phyloP scores from a whole-genome alignment of 2,329 filamentous ascomycete genomes.

The Dryadomyces sulphureus region DNA sequence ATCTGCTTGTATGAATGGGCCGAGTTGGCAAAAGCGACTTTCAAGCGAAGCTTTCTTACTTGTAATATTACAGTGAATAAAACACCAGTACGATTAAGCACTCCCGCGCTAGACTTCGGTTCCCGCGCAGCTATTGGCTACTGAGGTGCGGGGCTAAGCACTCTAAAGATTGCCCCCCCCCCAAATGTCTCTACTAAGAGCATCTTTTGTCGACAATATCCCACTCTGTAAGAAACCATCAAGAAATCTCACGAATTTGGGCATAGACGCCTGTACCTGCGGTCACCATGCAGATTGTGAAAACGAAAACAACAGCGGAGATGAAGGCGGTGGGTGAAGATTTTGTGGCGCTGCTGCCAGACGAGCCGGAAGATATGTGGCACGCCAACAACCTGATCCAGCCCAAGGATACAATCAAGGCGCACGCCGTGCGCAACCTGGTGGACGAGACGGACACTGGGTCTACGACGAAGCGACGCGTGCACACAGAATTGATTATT shows the following conservation, averaged over 20 bases:
- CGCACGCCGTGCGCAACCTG: constrained; percentile 42
- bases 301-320: constrained; percentile 21
- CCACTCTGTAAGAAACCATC: background rate
- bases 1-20: no score
- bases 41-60: no score
- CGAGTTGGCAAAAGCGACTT: no score
- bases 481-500: constrained; percentile 44
- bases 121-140: background rate
- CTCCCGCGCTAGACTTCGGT: no score
- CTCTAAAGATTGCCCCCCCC: no score
- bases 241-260: background rate
- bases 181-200: background rate
- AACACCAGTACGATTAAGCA: no score
- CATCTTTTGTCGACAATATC: background rate
- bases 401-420: constrained; percentile 35
- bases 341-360: constrained; percentile 23
- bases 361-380: constrained; percentile 36
- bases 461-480: constrained; percentile 31
- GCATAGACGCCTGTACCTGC: background rate
- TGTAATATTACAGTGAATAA: no score
- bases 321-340: constrained; percentile 23
- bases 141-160: background rate
- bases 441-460: constrained; percentile 29
- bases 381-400: constrained; percentile 47
- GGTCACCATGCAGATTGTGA: constrained; percentile 14